phyloP scores from a whole-genome alignment of 1,139 yeast species.

The Hemisphaericaspora lyxosophila region DNA sequence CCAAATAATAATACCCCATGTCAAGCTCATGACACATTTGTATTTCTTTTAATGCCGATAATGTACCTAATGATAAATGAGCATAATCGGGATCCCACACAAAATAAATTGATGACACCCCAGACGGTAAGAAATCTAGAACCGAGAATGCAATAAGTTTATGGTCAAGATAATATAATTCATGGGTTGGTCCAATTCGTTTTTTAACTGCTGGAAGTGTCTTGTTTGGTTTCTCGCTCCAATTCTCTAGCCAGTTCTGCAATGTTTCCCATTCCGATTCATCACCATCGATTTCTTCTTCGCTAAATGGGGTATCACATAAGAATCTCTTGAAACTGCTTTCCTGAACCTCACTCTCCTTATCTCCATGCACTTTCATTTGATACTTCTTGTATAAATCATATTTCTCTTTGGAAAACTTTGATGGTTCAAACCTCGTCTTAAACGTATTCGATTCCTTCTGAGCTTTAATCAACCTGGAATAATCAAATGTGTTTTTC shows the following conservation, averaged over 20 bases:
- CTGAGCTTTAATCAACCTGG: conserved; percentile 24
- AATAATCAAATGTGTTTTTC: conserved; percentile 20
- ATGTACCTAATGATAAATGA: conserved; percentile 69
- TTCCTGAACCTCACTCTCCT: conserved; percentile 42
- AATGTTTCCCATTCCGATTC: conserved; percentile 29
- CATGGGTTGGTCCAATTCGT: conserved; percentile 61
- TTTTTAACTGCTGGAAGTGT: neutral
- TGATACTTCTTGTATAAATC: conserved; percentile 71
- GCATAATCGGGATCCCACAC: conserved; percentile 86
- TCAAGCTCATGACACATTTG: conserved; percentile 45
- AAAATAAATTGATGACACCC: conserved; percentile 82
- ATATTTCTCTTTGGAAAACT: conserved; percentile 59
- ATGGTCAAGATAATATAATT: conserved; percentile 67
- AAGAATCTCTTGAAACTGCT: conserved; percentile 61
- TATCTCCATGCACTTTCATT: conserved; percentile 62
- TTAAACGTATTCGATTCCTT: conserved; percentile 35
- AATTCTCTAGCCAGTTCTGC: conserved; percentile 29
- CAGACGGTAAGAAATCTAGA: conserved; percentile 72
- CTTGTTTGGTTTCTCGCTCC: conserved; percentile 11
- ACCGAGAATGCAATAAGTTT: conserved; percentile 75
- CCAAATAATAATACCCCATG: conserved; percentile 63
- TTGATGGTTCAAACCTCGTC: conserved; percentile 55
- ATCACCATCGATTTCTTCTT: conserved; percentile 25
- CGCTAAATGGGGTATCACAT: conserved; percentile 63
- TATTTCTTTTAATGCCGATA: conserved; percentile 74